Base-by-base conservation (phyloP, 2,329 filamentous ascomycete species). In the Raffaelea albimanens region DNA sequence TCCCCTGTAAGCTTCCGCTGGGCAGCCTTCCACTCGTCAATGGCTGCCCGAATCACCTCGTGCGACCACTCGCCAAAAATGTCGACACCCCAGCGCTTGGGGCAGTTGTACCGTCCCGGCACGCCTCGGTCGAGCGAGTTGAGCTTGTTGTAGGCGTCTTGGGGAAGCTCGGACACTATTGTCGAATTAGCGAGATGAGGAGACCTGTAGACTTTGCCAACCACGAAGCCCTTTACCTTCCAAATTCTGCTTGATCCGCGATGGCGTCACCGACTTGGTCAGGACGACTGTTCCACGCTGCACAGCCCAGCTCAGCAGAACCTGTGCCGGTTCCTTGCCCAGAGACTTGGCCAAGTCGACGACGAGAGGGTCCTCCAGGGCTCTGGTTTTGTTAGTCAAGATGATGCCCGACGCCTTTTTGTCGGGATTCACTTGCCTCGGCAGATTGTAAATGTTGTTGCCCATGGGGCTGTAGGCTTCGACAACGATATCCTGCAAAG, bases 251-350 rank as follows among this genome's bases (percentile, higher is more conserved):
- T 61, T 60, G 51, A 80, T 63, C 36, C 73, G 58, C 31, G 60
- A 58, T 45, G 67, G 65, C 60, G 73, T 73, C 62, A 79, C 80
- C 53, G 70, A 74, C 69, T 83, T 83, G 50, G 80, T 86, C 57
- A 93, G 91, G 57, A 93, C 84, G 39, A 86, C 84, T 50, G 91
- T 71, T 34, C 80, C 80, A 41, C 85, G 76, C 73, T 94, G 87
- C 16, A 87, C 93, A 21, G 87, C 80, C 89, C 89, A 95, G 57
- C 87, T 77, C 54, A 95, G 73, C 51, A 95, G 74, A 21, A 95
- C 75, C 74, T 95, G 88, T 9, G 86, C 84, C 4, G 87, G 75
- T 5, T 46, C 44, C 8, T n/a, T 33, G 43, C 41, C 48, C 10
- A 50, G 41, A 7, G 25, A 10, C 38, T 46, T 29, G 23, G 51